These are phyloP conservation scores for Mucor mucedo DNA, from an alignment of 371 early-diverging fungal genomes.

Conservation along the genomic window DNA sequence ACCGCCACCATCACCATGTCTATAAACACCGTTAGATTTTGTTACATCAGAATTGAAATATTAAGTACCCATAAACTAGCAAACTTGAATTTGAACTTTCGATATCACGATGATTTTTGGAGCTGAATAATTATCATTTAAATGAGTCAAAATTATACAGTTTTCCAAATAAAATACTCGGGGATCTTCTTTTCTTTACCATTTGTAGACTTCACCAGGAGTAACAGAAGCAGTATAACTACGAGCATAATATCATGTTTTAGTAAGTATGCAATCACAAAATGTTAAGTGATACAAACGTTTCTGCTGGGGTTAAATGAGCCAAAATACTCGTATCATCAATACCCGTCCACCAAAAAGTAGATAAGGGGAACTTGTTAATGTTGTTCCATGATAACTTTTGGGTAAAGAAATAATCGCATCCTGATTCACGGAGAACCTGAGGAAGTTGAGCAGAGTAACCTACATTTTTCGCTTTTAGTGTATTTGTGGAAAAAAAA, in stretches of 20 bases:
- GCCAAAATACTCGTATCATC: conserved; percentile 78
- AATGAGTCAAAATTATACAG: not conserved
- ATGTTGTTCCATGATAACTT: conserved; percentile 98
- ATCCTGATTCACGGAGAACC: conserved; percentile 79
- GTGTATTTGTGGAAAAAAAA: not conserved
- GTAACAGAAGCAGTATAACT: conserved; percentile 48
- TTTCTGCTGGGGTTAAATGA: conserved; percentile 87
- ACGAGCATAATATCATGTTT: not conserved
- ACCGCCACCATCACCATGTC: conserved; percentile 97
- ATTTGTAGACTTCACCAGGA: conserved; percentile 44
- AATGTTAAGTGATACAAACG: conserved; percentile 41
- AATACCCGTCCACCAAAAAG: conserved; percentile 86
- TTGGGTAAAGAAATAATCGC: conserved; percentile 97
- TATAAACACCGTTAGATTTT: conserved; percentile 9
- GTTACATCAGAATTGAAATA: not conserved
- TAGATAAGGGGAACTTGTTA: conserved; percentile 96
- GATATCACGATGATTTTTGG: conserved; percentile 48
- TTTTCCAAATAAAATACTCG: too few species aligned
- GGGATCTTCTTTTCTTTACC: conserved; percentile 24
- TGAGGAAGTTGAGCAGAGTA: conserved; percentile 85
- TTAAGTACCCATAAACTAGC: conserved; percentile 47
- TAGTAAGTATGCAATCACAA: too few species aligned
- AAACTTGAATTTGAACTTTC: conserved; percentile 49
- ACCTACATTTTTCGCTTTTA: conserved; percentile 22
- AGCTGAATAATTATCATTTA: conserved; percentile 22